Evolutionary conservation across 2,329 filamentous ascomycete species (phyloP).

Genomic region (Pseudocercospora fuligena): DNA sequence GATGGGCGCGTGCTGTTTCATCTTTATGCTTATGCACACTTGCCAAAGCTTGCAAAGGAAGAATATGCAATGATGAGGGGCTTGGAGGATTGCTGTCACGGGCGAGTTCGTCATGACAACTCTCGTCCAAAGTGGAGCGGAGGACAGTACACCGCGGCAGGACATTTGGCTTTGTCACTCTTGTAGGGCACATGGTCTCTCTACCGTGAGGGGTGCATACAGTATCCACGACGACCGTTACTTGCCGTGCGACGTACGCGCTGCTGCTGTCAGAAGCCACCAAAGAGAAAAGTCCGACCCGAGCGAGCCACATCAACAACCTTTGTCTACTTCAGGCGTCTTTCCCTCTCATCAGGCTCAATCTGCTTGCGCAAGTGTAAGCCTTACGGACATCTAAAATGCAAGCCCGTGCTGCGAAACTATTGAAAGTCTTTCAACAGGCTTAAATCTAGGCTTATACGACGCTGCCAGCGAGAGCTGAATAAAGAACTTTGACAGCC

Average conservation of each 20-base stretch:
- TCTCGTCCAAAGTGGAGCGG: neutral
- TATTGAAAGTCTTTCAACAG: constrained; percentile 1
- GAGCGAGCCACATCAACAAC: neutral
- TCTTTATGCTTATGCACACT: constrained; percentile 8
- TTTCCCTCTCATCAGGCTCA: neutral
- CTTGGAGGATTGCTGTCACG: neutral
- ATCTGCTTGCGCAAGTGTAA: neutral
- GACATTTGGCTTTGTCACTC: neutral
- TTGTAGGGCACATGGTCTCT: neutral
- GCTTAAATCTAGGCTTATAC: neutral
- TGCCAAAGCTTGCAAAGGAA: neutral
- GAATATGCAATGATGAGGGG: neutral
- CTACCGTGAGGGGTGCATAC: constrained; percentile 1
- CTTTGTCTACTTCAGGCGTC: neutral
- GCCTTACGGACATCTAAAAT: neutral
- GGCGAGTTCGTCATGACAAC: neutral
- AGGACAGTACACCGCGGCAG: neutral
- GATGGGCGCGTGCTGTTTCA: constrained; percentile 1
- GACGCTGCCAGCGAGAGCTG: neutral
- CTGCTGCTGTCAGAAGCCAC: neutral
- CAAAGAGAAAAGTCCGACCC: neutral
- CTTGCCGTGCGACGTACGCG: neutral
- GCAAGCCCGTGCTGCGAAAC: neutral
- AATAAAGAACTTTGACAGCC: constrained; percentile 3
- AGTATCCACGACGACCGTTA: neutral